Evolutionary conservation across 2,329 filamentous ascomycete genomes (phyloP).

Genomic region (Clarireedia homoeocarpa): DNA sequence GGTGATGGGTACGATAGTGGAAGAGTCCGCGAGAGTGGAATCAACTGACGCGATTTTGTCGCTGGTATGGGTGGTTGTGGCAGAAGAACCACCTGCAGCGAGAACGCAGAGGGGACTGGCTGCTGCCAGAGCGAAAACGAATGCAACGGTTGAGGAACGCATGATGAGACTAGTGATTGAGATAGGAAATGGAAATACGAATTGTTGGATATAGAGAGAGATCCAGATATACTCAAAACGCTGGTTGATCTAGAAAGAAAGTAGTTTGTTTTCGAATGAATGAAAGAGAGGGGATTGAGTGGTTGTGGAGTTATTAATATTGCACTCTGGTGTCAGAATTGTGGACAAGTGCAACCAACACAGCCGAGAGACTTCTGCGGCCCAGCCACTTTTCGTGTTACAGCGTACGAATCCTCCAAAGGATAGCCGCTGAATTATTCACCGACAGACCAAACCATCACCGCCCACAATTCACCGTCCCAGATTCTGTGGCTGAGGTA

Average conservation of each 20-base stretch:
- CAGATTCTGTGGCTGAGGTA: too few relatives aligned
- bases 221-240: background rate
- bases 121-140: constrained; percentile 5
- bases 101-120: constrained; percentile 2
- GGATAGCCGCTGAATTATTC: too few relatives aligned
- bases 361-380: constrained; percentile 3
- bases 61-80: background rate
- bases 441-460: too few relatives aligned
- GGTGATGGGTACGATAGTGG: background rate
- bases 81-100: background rate
- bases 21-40: background rate
- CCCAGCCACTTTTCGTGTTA: constrained; percentile 4
- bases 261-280: background rate
- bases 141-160: constrained; percentile 8
- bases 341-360: background rate
- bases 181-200: background rate
- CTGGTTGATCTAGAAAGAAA: background rate
- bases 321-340: background rate
- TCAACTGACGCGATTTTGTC: background rate
- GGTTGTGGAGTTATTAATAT: constrained; percentile 1
- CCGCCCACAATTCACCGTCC: too few relatives aligned
- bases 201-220: background rate
- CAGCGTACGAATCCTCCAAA: background rate
- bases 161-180: constrained; percentile 1
- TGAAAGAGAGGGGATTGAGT: background rate